Conservation (phyloP, 805 yeast species). For the Wickerhamomyces canadensis region DNA sequence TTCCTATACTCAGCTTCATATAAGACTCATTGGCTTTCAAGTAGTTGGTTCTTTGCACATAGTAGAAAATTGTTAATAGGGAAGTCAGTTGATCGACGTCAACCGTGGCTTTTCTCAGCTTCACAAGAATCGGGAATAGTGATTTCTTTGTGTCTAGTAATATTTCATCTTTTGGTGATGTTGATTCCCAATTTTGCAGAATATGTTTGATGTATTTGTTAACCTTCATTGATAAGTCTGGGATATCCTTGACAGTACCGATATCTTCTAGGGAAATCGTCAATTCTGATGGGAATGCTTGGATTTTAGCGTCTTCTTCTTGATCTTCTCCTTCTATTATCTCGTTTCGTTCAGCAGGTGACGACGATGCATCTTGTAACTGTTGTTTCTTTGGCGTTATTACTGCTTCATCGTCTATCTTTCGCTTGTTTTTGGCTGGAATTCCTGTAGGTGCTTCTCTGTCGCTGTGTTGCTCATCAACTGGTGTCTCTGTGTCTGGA, state of each 20-base stretch:
- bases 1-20: constrained; percentile 74
- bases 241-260: background rate
- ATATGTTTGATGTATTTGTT: constrained; percentile 26
- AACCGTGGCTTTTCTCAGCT: constrained; percentile 40
- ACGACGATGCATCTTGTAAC: too few species aligned
- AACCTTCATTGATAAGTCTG: constrained; percentile 15
- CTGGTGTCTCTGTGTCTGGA: too few species aligned
- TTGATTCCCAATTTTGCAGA: constrained; percentile 33
- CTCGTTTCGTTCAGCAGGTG: background rate
- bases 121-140: constrained; percentile 47
- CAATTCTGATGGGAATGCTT: constrained; percentile 10
- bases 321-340: background rate
- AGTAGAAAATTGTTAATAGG: constrained; percentile 51
- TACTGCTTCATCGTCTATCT: too few species aligned
- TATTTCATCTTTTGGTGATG: constrained; percentile 22
- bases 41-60: constrained; percentile 51
- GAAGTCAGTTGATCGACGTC: constrained; percentile 41
- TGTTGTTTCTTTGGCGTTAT: too few species aligned
- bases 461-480: too few species aligned
- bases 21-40: constrained; percentile 60
- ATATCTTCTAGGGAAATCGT: constrained; percentile 16
- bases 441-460: too few species aligned
- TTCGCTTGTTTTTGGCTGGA: too few species aligned
- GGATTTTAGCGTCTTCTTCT: background rate
- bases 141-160: constrained; percentile 42